Conservation (phyloP, 495 filamentous ascomycete genomes). For the Aspergillus panamensis region DNA sequence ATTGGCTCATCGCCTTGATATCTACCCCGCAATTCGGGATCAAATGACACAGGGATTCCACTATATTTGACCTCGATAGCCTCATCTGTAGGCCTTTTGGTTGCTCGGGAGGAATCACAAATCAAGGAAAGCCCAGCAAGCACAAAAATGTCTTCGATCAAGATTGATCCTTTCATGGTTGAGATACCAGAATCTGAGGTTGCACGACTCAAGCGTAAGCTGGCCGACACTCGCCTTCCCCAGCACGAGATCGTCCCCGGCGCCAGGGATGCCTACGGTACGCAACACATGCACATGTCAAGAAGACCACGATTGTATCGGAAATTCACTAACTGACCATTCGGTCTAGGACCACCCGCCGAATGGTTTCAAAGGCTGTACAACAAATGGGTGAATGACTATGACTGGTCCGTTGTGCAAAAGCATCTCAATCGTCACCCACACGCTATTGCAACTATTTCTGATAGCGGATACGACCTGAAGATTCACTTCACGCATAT, state of each 20-base stretch:
- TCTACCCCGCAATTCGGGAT: no score
- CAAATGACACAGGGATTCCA: no score
- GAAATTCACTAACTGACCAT: background rate
- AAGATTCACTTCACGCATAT: constrained; percentile 26
- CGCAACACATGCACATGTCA: background rate
- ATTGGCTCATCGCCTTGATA: no score
- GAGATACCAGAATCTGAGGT: constrained; percentile 5
- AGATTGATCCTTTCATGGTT: background rate
- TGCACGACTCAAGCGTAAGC: constrained; percentile 4
- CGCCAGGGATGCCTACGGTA: constrained; percentile 7
- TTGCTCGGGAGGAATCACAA: background rate
- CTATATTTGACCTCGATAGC: no score
- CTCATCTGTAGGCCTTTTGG: no score
- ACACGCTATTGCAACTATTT: constrained; percentile 17
- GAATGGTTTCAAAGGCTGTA: constrained; percentile 3
- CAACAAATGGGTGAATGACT: constrained; percentile 4
- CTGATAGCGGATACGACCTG: background rate
- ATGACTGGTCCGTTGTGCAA: constrained; percentile 9
- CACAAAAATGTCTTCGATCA: background rate
- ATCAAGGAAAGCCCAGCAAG: background rate
- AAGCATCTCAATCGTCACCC: constrained; percentile 1
- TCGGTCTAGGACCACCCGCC: background rate
- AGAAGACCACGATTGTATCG: background rate
- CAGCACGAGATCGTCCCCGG: constrained; percentile 3
- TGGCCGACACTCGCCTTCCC: constrained; percentile 11